These are phyloP conservation scores for Acrodontium crateriforme DNA, from an alignment of 2,329 filamentous ascomycete genomes.

Conservation along the genomic window DNA sequence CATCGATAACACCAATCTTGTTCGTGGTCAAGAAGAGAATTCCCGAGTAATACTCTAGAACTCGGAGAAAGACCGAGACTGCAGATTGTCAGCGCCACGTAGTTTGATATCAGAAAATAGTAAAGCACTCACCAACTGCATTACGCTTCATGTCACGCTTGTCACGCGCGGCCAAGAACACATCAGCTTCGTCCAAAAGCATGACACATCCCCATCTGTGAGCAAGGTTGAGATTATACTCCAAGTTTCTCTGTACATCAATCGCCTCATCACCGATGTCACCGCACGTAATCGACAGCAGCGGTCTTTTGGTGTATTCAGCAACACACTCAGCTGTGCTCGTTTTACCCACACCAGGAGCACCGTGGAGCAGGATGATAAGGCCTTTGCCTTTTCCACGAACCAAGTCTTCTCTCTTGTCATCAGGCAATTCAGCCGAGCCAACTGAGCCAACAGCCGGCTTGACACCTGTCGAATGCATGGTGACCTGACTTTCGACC, in stretches of 20 bases:
- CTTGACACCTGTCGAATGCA: too few relatives aligned
- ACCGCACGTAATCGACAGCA: conserved; percentile 21
- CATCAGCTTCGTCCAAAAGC: conserved; percentile 46
- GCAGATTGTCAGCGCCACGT: too few relatives aligned
- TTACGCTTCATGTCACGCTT: conserved; percentile 18
- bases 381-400: conserved; percentile 22
- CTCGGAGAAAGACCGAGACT: conserved; percentile 25
- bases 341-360: conserved; percentile 24
- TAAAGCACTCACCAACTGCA: too few relatives aligned
- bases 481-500: conserved; percentile 1
- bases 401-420: conserved; percentile 14
- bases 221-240: conserved; percentile 28
- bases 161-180: conserved; percentile 41
- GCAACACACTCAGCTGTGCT: conserved; percentile 18
- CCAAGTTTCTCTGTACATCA: conserved; percentile 7
- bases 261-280: conserved; percentile 8
- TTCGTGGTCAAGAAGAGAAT: conserved; percentile 35
- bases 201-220: conserved; percentile 40
- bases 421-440: too few relatives aligned
- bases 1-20: conserved; percentile 22
- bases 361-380: conserved; percentile 23
- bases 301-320: conserved; percentile 24
- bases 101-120: too few relatives aligned
- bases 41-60: conserved; percentile 24
- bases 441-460: too few relatives aligned